Base-by-base conservation (phyloP, 495 filamentous ascomycete genomes). In the Penicillium parvum region DNA sequence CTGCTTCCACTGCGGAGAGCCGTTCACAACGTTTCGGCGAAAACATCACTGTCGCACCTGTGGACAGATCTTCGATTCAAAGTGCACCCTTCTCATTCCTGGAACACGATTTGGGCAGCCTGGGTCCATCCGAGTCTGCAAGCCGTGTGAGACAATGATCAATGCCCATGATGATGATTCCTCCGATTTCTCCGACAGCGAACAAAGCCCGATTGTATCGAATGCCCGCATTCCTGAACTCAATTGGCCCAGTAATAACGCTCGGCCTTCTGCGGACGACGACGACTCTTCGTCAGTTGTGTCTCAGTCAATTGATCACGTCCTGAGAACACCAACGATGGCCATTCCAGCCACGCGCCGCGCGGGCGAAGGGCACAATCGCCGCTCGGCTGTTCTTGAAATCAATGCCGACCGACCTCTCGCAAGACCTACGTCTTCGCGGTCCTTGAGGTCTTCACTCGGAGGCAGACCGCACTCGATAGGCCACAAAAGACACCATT, bases 51-150 rank as follows among this genome's bases (percentile, higher is more conserved):
- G 94, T 58, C 81, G 94, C 34, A 76, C 76, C 33, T 84, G 94
- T 60, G 94, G 94, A 21, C 94, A 95, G 58, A 99, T 99, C 27
- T 97, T 97, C 58, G 92, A 96, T 65, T 86, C 88, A 1, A 95
- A 95, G 62, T 99, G 94, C 64, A 99, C 94, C 3, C 83, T 86
- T 27, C 76, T 90, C 10, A 85, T 99, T 17, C 79, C 88, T 10
- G 92, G 91, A 3, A 76, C 83, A 40, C 76, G 80, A 21, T 96
- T 97, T 63, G 88, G 88, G n/a, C 87, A 95, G 41, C 78, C 82
- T 37, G 85, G 89, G 2, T 85, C 82, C 19, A 74, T 99, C 35
- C 75, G 94, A 49, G 88, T 97, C 20, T 99, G 94, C 66, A 96
- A 90, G 53, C 83, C 87, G n/a, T 99, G 94, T 57, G 82, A 96